Conservation (phyloP, 129 eudicot genomes). For the Flaveria robusta region DNA sequence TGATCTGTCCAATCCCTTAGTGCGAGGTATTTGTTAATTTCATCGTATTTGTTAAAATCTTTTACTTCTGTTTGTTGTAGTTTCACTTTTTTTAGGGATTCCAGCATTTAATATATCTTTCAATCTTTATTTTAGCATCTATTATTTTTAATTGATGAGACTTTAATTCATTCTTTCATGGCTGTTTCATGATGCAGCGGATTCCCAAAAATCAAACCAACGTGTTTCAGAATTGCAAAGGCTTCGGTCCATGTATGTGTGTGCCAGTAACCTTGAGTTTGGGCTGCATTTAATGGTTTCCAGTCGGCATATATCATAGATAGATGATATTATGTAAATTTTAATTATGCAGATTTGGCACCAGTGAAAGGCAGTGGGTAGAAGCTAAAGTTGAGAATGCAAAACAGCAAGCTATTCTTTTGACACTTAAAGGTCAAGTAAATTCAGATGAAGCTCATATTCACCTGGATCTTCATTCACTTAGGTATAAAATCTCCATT, state of each 20-base stretch:
- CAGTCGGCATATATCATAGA: not conserved
- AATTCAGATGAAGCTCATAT: constrained; percentile 98
- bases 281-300: not conserved
- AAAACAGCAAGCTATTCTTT: constrained; percentile 91
- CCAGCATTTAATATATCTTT: not conserved
- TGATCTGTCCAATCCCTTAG: constrained; percentile 78
- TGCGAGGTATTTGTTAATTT: constrained; percentile 55
- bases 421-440: constrained; percentile 90
- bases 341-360: constrained; percentile 67
- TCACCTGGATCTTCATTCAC: constrained; percentile 98
- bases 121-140: not conserved
- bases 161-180: not conserved
- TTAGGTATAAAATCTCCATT: constrained; percentile 48
- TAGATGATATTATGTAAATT: not conserved
- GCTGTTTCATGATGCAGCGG: constrained; percentile 43
- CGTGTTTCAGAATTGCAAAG: constrained; percentile 98
- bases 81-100: not conserved
- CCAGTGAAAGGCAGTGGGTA: constrained; percentile 98
- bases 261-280: constrained; percentile 9
- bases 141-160: not conserved
- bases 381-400: constrained; percentile 99
- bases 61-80: not conserved
- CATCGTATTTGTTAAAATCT: not conserved
- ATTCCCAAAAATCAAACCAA: constrained; percentile 76
- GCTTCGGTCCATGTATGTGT: constrained; percentile 93